Evolutionary conservation across 768 basidiomycete species (phyloP).

Genomic region (Lactarius indigo): DNA sequence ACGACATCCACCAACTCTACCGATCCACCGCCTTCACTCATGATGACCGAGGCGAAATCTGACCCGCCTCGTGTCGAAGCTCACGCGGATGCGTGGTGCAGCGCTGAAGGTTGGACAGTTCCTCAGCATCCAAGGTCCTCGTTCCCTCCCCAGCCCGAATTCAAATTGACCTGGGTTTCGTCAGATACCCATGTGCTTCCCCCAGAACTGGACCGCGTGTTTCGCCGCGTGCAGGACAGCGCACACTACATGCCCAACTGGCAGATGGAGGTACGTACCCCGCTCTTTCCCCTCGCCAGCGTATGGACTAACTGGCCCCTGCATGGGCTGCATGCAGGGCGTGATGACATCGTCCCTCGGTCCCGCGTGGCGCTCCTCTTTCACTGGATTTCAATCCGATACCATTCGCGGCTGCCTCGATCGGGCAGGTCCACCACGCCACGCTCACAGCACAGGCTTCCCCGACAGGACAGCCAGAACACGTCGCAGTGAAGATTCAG

Average conservation of each 20-base stretch:
- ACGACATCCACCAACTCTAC: slow-evolving; percentile 29
- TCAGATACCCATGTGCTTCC: slow-evolving; percentile 87
- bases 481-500: slow-evolving; percentile 85
- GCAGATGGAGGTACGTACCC: slow-evolving; percentile 81
- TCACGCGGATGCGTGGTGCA: slow-evolving; percentile 95
- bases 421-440: slow-evolving; percentile 91
- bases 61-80: slow-evolving; percentile 81
- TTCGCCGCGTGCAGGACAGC: slow-evolving; percentile 87
- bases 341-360: slow-evolving; percentile 77
- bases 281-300: neutral
- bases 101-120: slow-evolving; percentile 97
- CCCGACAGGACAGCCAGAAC: slow-evolving; percentile 52
- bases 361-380: slow-evolving; percentile 64
- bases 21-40: slow-evolving; percentile 45
- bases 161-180: neutral
- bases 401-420: slow-evolving; percentile 94
- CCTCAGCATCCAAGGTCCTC: slow-evolving; percentile 86
- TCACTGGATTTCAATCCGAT: slow-evolving; percentile 75
- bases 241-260: slow-evolving; percentile 99
- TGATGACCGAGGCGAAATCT: slow-evolving; percentile 95
- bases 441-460: slow-evolving; percentile 50
- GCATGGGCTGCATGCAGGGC: slow-evolving; percentile 38
- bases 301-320: neutral
- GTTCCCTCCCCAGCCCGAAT: neutral
- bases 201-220: slow-evolving; percentile 81